Evolutionary conservation across 2,329 filamentous ascomycete species (phyloP).

Genomic region (Fusarium sp.): DNA sequence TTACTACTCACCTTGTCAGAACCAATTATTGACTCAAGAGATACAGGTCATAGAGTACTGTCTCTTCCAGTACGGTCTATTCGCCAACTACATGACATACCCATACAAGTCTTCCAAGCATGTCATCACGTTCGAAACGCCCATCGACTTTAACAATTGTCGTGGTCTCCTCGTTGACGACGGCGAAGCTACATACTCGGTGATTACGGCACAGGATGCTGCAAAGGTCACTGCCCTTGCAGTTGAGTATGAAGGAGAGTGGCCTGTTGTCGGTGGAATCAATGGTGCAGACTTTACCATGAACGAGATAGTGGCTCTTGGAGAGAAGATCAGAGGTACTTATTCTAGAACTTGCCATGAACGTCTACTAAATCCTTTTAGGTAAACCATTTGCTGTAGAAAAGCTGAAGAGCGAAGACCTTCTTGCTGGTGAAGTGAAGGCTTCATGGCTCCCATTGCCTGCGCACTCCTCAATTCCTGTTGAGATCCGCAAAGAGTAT

Average conservation of each 20-base stretch:
- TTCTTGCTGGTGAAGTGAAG: constrained; percentile 38
- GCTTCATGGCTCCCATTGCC: constrained; percentile 43
- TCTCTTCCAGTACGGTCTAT: constrained; percentile 67
- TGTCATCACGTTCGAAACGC: constrained; percentile 54
- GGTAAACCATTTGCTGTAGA: constrained; percentile 41
- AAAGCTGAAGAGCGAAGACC: constrained; percentile 33
- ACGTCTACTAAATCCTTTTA: neutral
- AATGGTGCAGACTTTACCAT: constrained; percentile 53
- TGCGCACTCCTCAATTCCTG: constrained; percentile 34
- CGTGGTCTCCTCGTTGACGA: constrained; percentile 59
- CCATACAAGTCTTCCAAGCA: constrained; percentile 61
- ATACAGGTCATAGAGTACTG: constrained; percentile 66
- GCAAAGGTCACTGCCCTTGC: constrained; percentile 56
- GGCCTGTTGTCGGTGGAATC: constrained; percentile 59
- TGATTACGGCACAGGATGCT: constrained; percentile 60
- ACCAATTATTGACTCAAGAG: too few relatives aligned
- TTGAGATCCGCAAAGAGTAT: constrained; percentile 32
- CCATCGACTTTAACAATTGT: constrained; percentile 56
- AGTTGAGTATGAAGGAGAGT: constrained; percentile 58
- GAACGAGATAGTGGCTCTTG: constrained; percentile 55
- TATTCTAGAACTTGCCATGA: fast-evolving
- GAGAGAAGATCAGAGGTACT: constrained; percentile 52
- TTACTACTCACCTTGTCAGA: too few relatives aligned
- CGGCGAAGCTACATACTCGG: constrained; percentile 57
- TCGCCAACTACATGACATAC: constrained; percentile 66